Evolutionary conservation across 1,284 basidiomycete genomes (phyloP).

Genomic region (Schizophyllum amplum): DNA sequence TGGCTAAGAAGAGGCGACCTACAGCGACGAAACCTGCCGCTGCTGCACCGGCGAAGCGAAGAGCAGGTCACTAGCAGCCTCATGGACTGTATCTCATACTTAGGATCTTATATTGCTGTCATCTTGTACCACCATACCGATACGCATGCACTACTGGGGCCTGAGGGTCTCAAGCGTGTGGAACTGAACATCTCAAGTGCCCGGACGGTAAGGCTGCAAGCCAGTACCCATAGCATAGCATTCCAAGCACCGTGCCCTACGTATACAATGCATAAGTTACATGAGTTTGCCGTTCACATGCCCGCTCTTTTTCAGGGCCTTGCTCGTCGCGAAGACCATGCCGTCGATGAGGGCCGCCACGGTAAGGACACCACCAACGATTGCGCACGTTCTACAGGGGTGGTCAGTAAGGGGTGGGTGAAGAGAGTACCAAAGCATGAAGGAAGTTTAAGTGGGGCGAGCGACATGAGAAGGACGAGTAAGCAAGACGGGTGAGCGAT

Average conservation of each 20-base stretch:
- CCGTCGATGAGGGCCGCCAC: conserved; percentile 91
- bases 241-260: not conserved
- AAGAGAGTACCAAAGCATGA: no score
- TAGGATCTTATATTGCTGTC: not conserved
- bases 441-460: no score
- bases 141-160: not conserved
- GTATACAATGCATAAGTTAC: not conserved
- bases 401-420: no score
- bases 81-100: no score
- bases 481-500: no score
- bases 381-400: conserved; percentile 79
- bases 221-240: not conserved
- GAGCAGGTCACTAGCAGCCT: not conserved
- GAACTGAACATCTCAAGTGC: no score
- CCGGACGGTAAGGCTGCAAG: not conserved
- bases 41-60: not conserved
- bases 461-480: no score
- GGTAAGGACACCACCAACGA: conserved; percentile 94
- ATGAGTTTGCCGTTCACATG: not conserved
- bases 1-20: not conserved
- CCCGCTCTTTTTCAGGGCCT: conserved; percentile 41
- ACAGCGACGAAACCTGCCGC: not conserved
- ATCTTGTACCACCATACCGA: not conserved
- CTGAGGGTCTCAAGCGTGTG: no score
- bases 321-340: conserved; percentile 72